These are phyloP conservation scores for Staphylotrichum longicolle DNA, from an alignment of 495 filamentous ascomycete genomes.

Conservation along the genomic window DNA sequence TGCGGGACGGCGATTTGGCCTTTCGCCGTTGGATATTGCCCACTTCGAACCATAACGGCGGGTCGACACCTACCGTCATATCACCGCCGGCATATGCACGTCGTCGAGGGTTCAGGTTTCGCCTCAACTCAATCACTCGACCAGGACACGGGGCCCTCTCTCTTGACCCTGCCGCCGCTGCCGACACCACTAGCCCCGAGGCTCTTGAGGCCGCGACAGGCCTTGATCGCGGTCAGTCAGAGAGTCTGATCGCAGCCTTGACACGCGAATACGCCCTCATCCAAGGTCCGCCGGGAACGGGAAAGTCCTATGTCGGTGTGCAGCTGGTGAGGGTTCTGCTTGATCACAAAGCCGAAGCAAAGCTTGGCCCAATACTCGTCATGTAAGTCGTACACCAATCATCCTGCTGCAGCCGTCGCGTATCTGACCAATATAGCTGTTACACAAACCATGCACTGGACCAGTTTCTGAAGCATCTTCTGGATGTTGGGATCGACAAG, in stretches of 20 bases:
- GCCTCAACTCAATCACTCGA: conserved; percentile 48
- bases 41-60: conserved; percentile 28
- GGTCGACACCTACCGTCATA: not conserved
- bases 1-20: conserved; percentile 19
- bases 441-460: conserved; percentile 77
- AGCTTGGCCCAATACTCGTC: conserved; percentile 64
- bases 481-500: conserved; percentile 53
- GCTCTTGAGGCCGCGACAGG: conserved; percentile 12
- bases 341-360: conserved; percentile 47
- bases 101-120: conserved; percentile 51
- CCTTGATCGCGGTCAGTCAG: conserved; percentile 45
- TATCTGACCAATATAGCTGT: conserved; percentile 32
- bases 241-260: conserved; percentile 56
- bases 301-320: conserved; percentile 66
- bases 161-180: not conserved
- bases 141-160: not conserved
- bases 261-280: conserved; percentile 60
- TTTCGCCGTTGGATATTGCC: conserved; percentile 42
- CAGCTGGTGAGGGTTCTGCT: conserved; percentile 59
- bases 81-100: conserved; percentile 55
- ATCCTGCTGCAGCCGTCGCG: too few species aligned
- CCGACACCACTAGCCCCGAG: not conserved
- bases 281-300: conserved; percentile 81
- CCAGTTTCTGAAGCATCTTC: conserved; percentile 65
- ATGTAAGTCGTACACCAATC: conserved; percentile 12